Evolutionary conservation across 2,329 filamentous ascomycete species (phyloP), one percentile per base, ranked within the genome.

Genomic region (Ophiostoma sp.): DNA sequence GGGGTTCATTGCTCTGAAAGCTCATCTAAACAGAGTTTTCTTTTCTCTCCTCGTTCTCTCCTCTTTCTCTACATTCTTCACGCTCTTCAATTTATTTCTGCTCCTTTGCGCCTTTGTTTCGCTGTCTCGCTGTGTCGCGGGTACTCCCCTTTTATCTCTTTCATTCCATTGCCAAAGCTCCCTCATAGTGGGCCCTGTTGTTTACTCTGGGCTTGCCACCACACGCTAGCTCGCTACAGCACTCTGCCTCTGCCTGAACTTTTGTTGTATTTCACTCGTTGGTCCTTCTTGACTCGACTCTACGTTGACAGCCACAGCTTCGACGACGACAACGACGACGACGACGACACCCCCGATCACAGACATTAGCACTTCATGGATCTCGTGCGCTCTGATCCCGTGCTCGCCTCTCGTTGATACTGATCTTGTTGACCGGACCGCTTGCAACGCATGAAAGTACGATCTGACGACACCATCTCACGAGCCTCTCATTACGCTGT

Each of bases 361-460:
- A 8, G 31, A 33, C 31, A 23, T 11, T 15, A 3, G 52, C 33
- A 60, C 67, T 48, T 68, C 8, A 70, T 70, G 69, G 69, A 70
- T 66, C 41, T 67, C 23, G 57, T 48, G 69, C 54, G 67, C 69
- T 65, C 31, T 60, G 27, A 44, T 57, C 44, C 39, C 67, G 44
- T 36, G 62, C 35, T 71, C 48, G 8, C 31, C 44, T 67, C 31
- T 52, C 23, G 27, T 52, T 68, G 67, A 65, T 70, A 20, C 15
- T 64, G 60, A 62, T 62, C 31, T 27, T 35, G 36, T 8, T 23
- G 36, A 64, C 39, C 67, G 27, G 41, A n/a, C 27, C 23, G 27
- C 57, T 17, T 4, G 27, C 52, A 52, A 36, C 66, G 10, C 27
- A 17, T 27, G 31, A n/a, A 27, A 54, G 17, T 20, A n/a, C 39